These are phyloP conservation scores for Exserohilum turcica DNA, from an alignment of 2,329 filamentous ascomycete genomes.

Conservation along the genomic window DNA sequence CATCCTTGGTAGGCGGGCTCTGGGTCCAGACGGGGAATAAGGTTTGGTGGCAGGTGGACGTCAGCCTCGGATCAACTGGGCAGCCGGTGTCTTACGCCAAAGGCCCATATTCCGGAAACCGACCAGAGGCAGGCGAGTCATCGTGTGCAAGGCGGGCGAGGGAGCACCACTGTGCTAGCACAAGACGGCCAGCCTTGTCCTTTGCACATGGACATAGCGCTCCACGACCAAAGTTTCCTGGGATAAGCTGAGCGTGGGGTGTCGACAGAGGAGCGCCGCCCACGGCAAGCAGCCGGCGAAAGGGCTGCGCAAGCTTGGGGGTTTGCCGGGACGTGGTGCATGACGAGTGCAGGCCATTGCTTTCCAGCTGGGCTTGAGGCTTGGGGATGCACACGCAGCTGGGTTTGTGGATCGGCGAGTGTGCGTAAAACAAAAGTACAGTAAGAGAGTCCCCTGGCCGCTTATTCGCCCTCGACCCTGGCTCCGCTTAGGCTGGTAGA, in stretches of 20 bases:
- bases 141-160: constrained; percentile 19
- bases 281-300: constrained; percentile 6
- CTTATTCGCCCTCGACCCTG: constrained; percentile 35
- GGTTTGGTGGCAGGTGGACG: constrained; percentile 28
- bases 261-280: constrained; percentile 14
- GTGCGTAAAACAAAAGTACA: constrained; percentile 33
- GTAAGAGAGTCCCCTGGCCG: constrained; percentile 27
- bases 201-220: constrained; percentile 20
- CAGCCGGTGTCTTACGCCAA: constrained; percentile 41
- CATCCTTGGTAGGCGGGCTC: constrained; percentile 3
- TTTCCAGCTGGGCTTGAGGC: constrained; percentile 22
- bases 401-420: constrained; percentile 34
- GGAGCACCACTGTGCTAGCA: constrained; percentile 19
- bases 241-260: too few relatives aligned
- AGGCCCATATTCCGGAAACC: constrained; percentile 33
- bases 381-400: constrained; percentile 29
- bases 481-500: constrained; percentile 28
- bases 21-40: constrained; percentile 15
- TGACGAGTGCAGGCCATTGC: constrained; percentile 20
- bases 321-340: constrained; percentile 13
- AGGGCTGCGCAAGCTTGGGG: constrained; percentile 17
- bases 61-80: constrained; percentile 37
- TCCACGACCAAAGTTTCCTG: constrained; percentile 10
- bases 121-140: constrained; percentile 25
- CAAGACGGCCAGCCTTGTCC: constrained; percentile 20